phyloP scores from a whole-genome alignment of 2,329 filamentous ascomycete genomes.

The Ceratocystis lukuohia region DNA sequence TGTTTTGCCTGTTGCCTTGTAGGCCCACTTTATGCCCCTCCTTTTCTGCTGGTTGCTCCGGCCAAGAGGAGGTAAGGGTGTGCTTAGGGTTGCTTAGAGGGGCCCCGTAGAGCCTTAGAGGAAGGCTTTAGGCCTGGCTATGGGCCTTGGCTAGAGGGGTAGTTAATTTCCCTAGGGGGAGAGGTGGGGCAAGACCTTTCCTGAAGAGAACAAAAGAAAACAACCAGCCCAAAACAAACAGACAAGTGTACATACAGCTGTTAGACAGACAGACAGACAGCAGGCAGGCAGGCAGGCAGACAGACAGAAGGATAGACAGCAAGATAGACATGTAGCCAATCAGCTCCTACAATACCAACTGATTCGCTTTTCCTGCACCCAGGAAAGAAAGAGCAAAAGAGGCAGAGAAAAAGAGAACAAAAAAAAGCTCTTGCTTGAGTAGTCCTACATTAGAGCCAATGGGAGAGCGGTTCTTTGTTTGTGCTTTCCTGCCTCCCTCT shows the following conservation, averaged over 20 bases:
- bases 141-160: background rate
- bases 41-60: background rate
- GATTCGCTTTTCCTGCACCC: too few relatives aligned
- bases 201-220: conserved; percentile 3
- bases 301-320: background rate
- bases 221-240: background rate
- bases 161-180: background rate
- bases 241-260: background rate
- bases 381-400: background rate
- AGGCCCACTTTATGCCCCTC: conserved; percentile 3
- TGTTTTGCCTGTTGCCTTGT: background rate
- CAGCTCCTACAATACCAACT: background rate
- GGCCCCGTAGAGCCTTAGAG: too few relatives aligned
- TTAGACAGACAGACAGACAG: too few relatives aligned
- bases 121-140: background rate
- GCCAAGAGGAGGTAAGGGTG: background rate
- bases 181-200: background rate
- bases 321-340: background rate
- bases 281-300: too few relatives aligned
- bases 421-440: background rate
- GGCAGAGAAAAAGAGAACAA: background rate
- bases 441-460: background rate
- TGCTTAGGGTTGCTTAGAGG: background rate
- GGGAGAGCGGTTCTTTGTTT: background rate
- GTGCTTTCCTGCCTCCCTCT: background rate